Base-by-base conservation (phyloP, 2,329 filamentous ascomycete genomes). In the Trichoderma guizhouense region DNA sequence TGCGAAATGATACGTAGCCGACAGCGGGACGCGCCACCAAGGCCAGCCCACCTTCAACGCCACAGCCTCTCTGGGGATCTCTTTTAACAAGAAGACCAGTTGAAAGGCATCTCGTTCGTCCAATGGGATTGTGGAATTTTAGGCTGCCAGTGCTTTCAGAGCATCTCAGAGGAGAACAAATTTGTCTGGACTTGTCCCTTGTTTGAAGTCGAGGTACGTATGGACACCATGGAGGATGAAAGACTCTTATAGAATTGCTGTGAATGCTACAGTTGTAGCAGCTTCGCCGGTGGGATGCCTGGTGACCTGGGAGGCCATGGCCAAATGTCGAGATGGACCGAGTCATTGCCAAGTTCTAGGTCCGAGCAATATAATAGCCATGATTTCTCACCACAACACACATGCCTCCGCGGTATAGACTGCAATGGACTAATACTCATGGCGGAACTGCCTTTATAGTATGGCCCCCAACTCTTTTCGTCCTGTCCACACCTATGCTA, bases 381-480 rank as follows among this genome's bases (percentile, higher is more conserved):
- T 69, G 32, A 18, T 1, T 39, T 57, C 14, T 67, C 64, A 57
- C 47, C 7, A 39, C 32, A 67, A 30, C 11, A 21, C 24, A 43
- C 7, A 12, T n/a, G 39, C 53, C 3, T n/a, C 60, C 24, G 34
- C 18, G 39, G 24, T 15, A 28, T n/a, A 36, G 14, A 26, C 34
- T 15, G 21, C n/a, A 53, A 53, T 7, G 47, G 11, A 24, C 47
- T 53, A 53, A 7, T n/a, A 7, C 24, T 43, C 26, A 47, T 51
- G 43, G 55, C 65, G 53, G 65, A 69, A 69, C 36, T 60, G 36
- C 65, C 65, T 14, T 15, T 60, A 51, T 30, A 55, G 28, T 69
- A 26, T 30, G 24, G 30, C 36, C 36, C 62, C 34, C 65, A 61
- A 61, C 18, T 30, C 36, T 18, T 26, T 28, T 51, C 53, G 53